phyloP scores from a whole-genome alignment of 306 rosid species.

The Ormosia semicastrata region DNA sequence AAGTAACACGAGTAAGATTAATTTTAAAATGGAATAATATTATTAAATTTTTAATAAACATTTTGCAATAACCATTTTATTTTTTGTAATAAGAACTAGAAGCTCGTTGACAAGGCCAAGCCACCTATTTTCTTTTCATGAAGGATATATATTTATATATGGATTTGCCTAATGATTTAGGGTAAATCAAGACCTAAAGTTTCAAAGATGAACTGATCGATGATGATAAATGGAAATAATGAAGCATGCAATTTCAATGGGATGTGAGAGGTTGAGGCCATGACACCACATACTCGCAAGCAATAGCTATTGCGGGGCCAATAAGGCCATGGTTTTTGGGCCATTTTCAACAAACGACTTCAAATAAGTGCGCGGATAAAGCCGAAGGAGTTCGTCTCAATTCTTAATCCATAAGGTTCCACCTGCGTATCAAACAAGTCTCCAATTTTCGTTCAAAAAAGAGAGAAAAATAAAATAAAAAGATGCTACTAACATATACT shows the following conservation, averaged over 20 bases:
- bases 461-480: too few species aligned
- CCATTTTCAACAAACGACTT: not conserved
- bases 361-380: not conserved
- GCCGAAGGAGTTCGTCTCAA: conserved; percentile 6
- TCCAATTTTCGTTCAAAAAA: not conserved
- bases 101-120: not conserved
- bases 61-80: too few species aligned
- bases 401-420: not conserved
- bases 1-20: too few species aligned
- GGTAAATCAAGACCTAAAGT: not conserved
- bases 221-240: not conserved
- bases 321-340: not conserved
- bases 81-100: not conserved
- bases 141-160: not conserved
- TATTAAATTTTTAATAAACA: not conserved
- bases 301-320: conserved; percentile 2
- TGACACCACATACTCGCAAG: not conserved
- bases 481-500: too few species aligned
- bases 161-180: not conserved
- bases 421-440: conserved; percentile 24
- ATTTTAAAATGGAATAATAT: too few species aligned
- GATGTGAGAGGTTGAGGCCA: conserved; percentile 7
- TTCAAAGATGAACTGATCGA: not conserved
- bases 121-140: not conserved
- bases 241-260: not conserved